Evolutionary conservation across 225 moss, liverwort and hornwort genomes (phyloP), one percentile per base, ranked within the genome.

Genomic region (Sphagnum contortum): DNA sequence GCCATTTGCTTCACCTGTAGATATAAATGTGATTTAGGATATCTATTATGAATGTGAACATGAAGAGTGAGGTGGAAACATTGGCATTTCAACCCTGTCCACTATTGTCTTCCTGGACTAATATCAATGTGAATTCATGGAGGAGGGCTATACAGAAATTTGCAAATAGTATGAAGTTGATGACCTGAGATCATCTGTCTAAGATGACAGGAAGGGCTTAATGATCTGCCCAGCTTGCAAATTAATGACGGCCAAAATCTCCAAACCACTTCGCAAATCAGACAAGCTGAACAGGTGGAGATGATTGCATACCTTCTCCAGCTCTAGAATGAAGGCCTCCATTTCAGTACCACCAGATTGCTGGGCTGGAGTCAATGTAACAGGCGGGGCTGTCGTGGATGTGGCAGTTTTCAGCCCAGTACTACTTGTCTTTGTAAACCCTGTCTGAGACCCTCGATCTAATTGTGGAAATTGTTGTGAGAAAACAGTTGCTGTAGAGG

Each of bases 1-100:
- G 89, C 77, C 93, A 98, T 98, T 69, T 73, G 80, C 61, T 82
- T 80, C 9, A 98, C 85, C 98, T 98, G 76, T 61, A 72, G 60
- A 63, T 72, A 50, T 9, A 12, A 52, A 66, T 9, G 13, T 2
- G 29, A 29, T 29, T 29, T 29, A 29, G 29, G 29, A 29, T 29
- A 29, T 29, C 29, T 29, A 29, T 29, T 29, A 29, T 29, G 29
- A 29, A 47, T 12, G 67, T 45, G 9, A 54, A 45, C 55, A 44
- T 8, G n/a, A 64, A 47, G 12, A 57, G 12, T 47, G 57, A 6
- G 45, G n/a, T 56, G 12, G 12, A 47, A 6, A 67, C 13, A 48
- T 9, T 57, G 47, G 45, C 55, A 11, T 12, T 50, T 45, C 14
- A 53, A 50, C 29, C 29, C 29, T 29, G 1, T 29, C 29, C 29